phyloP scores from a whole-genome alignment of 352 stramenopile genomes.

The Globisporangium echinulatum region DNA sequence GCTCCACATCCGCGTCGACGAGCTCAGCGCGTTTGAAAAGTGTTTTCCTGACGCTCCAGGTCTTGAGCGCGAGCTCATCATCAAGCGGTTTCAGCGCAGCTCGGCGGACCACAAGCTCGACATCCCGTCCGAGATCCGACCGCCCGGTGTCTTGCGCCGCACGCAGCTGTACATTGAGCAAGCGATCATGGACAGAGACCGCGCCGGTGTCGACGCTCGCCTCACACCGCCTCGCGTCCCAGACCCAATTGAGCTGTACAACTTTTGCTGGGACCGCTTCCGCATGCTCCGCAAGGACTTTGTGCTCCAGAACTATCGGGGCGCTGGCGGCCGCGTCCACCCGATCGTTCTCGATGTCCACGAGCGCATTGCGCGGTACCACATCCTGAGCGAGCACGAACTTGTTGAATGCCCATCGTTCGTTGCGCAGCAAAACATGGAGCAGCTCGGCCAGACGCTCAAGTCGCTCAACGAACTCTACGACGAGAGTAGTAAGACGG shows the following conservation, averaged over 20 bases:
- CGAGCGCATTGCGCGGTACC: constrained; percentile 93
- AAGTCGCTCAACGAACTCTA: constrained; percentile 87
- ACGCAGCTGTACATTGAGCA: constrained; percentile 85
- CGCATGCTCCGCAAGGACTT: constrained; percentile 97
- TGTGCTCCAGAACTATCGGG: constrained; percentile 95
- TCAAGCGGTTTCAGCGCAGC: constrained; percentile 86
- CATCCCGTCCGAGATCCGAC: constrained; percentile 75
- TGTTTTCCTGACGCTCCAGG: constrained; percentile 55
- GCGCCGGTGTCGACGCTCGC: constrained; percentile 50
- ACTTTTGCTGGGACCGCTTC: constrained; percentile 95
- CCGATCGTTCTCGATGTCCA: constrained; percentile 90
- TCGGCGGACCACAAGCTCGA: constrained; percentile 84
- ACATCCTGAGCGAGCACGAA: constrained; percentile 94
- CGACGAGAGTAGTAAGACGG: constrained; percentile 70
- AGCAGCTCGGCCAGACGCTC: constrained; percentile 83
- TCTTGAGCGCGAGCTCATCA: constrained; percentile 59
- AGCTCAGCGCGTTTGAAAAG: constrained; percentile 85
- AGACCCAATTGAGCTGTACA: constrained; percentile 90
- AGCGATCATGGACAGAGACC: constrained; percentile 79
- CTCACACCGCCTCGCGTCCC: constrained; percentile 63
- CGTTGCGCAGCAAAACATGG: constrained; percentile 87
- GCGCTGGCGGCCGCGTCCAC: constrained; percentile 87
- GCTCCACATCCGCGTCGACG: constrained; percentile 79
- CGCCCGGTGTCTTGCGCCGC: constrained; percentile 62
- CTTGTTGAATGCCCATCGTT: constrained; percentile 81